Conservation (phyloP, 2,329 filamentous ascomycete species). For the Ophidiomyces ophidiicola region DNA sequence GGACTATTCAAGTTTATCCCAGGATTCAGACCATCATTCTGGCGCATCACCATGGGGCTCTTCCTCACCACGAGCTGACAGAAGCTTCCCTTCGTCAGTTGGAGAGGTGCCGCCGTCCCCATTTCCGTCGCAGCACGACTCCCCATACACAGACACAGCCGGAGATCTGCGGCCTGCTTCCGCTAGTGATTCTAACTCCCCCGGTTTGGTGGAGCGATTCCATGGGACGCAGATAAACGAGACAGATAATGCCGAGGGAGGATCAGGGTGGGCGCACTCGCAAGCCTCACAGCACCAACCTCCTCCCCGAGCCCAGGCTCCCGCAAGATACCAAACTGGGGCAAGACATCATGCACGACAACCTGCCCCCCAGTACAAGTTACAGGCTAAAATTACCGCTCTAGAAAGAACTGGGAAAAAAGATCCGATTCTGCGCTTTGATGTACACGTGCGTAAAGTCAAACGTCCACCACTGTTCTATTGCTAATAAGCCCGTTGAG, state of each 20-base stretch:
- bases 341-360: slow-evolving; percentile 27
- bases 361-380: slow-evolving; percentile 60
- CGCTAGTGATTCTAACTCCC: slow-evolving; percentile 26
- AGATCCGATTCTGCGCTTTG: slow-evolving; percentile 86
- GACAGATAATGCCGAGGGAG: slow-evolving; percentile 29
- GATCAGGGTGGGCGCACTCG: slow-evolving; percentile 15
- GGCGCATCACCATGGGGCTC: slow-evolving; percentile 54
- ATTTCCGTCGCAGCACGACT: slow-evolving; percentile 28
- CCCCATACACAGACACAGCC: slow-evolving; percentile 20
- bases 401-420: slow-evolving; percentile 89
- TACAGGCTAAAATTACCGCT: slow-evolving; percentile 89
- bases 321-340: slow-evolving; percentile 39
- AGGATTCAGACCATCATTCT: slow-evolving; percentile 47
- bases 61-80: slow-evolving; percentile 43
- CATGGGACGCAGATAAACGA: slow-evolving; percentile 32
- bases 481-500: slow-evolving; percentile 1
- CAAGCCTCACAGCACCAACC: slow-evolving; percentile 18
- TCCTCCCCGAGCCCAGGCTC: slow-evolving; percentile 29
- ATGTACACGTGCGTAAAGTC: slow-evolving; percentile 66
- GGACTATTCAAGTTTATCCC: slow-evolving; percentile 52
- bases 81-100: slow-evolving; percentile 29
- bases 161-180: slow-evolving; percentile 15
- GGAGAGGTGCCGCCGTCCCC: slow-evolving; percentile 33
- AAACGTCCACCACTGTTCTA: not conserved
- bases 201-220: slow-evolving; percentile 33